Base-by-base conservation (phyloP, 306 rosid species). In the Fragaria ananassa region DNA sequence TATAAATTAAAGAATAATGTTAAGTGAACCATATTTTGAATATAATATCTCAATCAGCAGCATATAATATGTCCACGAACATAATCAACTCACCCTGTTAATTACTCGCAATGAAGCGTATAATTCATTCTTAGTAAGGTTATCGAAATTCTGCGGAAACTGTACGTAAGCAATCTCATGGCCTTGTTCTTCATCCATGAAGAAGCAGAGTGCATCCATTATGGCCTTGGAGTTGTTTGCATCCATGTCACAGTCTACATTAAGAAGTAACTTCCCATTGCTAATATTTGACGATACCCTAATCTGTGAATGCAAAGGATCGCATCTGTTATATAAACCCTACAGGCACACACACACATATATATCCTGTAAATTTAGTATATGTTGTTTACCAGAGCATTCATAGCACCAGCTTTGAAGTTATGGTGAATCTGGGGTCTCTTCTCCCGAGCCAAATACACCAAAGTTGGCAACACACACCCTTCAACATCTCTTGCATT, bases 351-450 rank as follows among this genome's bases (percentile, higher is more conserved):
- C 60, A 53, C 8, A 51, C 10, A 51, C 18, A n/a, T 31, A 54
- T 18, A 18, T 10, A 56, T 56, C 61, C 21, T 19, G 23, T 51
- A 18, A 18, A 6, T 51, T 18, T 15, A 10, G 15, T 46, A 25
- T 25, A 25, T 25, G 21, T 13, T 7, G 15, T 8, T 8, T 78
- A 91, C 98, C 97, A 93, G 41, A 29, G 98, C 85, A 84, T 93
- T 93, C 95, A 88, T 88, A 23, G 98, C 93, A 57, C 96, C 98
- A 8, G 93, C 98, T 82, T 93, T 89, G 87, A 85, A 93, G 81
- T 91, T 85, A 68, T 93, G 98, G 68, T 53, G 85, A 75, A 79
- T 64, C 14, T 87, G 91, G 4, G 95, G 91, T 34, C 91, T 91
- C 79, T 91, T 93, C 81, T 89, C 96, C 0, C 96, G 89, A 53